Evolutionary conservation across 2,329 filamentous ascomycete species (phyloP), one percentile per base, ranked within the genome.

Genomic region (Stagonosporopsis rhizophila): DNA sequence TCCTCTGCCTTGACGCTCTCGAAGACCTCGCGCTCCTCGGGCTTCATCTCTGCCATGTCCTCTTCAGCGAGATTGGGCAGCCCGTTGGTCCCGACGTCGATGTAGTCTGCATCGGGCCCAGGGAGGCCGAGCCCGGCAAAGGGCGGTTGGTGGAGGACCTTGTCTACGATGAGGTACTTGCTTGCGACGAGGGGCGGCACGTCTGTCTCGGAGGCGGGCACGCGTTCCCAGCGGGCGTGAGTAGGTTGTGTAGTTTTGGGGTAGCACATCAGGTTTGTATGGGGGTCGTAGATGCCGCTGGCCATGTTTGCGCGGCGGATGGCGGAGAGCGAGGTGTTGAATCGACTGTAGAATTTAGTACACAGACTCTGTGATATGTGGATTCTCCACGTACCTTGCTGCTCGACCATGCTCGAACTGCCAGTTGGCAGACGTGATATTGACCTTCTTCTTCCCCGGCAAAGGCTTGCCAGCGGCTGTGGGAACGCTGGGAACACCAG

Each of bases 351-450:
- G 58, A 46, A 61, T 61, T 67, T 59, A 72, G 65, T 51, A 38
- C 32, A 53, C 19, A 8, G 19, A 12, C 11, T n/a, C 6, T 14
- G 4, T 23, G 9, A 6, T n/a, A 2, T 4, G 9, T 23, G 6
- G 11, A 44, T 14, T 11, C 25, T 7, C 3, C n/a, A 32, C 83
- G 69, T 83, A 96, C 92, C 90, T 94, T 52, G 94, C 92, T 74
- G 94, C 92, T 46, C 90, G 87, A 25, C 93, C 92, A 77, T 99
- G 95, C 78, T 98, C 92, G 54, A 95, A 82, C 85, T 96, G 95
- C 95, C 95, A 99, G 75, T 98, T 99, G 54, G 89, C 87, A 67
- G 96, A 91, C 49, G 93, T 98, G 56, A 98, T 89, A 57, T 92
- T 89, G 35, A 96, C 89, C 67, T 89, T 90, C 64, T 90, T 85